Conservation (phyloP, 345 rosid species). For the Sapria himalayana region DNA sequence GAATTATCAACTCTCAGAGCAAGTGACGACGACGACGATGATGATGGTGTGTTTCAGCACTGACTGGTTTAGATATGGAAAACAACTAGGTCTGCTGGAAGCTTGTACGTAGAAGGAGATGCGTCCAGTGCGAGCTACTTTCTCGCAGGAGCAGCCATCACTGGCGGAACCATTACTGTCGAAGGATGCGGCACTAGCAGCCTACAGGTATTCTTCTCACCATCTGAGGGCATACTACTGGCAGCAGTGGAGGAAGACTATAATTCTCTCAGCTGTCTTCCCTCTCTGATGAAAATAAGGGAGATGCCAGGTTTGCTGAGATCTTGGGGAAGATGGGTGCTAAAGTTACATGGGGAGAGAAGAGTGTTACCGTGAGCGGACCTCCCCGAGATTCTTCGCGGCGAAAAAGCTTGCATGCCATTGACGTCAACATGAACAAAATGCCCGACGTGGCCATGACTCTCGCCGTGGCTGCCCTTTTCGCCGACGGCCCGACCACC, state of each 20-base stretch:
- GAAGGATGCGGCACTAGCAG: slow-evolving; percentile 95
- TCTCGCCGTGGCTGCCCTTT: slow-evolving; percentile 87
- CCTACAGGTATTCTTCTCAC: slow-evolving; percentile 56
- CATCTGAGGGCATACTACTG: no score
- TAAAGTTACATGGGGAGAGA: slow-evolving; percentile 76
- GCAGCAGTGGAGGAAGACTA: no score
- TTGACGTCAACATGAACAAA: slow-evolving; percentile 97
- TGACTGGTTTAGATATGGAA: no score
- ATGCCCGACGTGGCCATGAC: slow-evolving; percentile 99
- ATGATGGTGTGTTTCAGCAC: no score
- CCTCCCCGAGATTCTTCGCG: slow-evolving; percentile 56
- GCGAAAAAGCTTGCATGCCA: slow-evolving; percentile 44
- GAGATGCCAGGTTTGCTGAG: slow-evolving; percentile 87
- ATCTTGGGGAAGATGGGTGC: slow-evolving; percentile 95
- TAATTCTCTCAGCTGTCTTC: slow-evolving; percentile 3
- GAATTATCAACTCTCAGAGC: no score
- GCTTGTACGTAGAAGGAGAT: slow-evolving; percentile 87
- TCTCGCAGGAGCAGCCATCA: slow-evolving; percentile 90
- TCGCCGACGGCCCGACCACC: slow-evolving; percentile 82
- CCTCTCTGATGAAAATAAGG: slow-evolving; percentile 17
- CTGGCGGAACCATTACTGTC: slow-evolving; percentile 82
- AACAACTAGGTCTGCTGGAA: slow-evolving; percentile 96
- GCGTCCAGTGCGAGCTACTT: slow-evolving; percentile 99
- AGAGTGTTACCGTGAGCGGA: slow-evolving; percentile 80
- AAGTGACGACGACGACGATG: no score